Conservation (phyloP, 2,329 filamentous ascomycete species). For the Ceratocystiopsis sp. region DNA sequence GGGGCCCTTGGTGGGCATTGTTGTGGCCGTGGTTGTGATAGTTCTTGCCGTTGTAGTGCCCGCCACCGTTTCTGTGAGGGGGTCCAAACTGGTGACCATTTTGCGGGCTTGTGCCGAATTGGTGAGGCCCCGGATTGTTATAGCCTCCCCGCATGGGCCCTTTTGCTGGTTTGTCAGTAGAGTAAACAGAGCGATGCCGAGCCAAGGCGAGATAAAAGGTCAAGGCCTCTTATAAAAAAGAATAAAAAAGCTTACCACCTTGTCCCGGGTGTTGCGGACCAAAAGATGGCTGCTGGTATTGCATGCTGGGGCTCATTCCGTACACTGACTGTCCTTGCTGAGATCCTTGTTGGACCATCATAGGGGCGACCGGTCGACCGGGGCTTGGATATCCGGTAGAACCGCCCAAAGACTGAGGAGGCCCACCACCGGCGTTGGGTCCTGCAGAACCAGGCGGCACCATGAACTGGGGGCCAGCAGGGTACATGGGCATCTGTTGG, state of each 20-base stretch:
- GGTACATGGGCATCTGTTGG: slow-evolving; percentile 73
- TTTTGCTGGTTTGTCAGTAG: slow-evolving; percentile 15
- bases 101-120: slow-evolving; percentile 49
- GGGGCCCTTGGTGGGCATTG: slow-evolving; percentile 4
- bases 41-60: slow-evolving; percentile 31
- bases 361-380: slow-evolving; percentile 52
- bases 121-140: slow-evolving; percentile 39
- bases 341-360: slow-evolving; percentile 91
- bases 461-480: slow-evolving; percentile 50
- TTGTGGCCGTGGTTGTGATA: slow-evolving; percentile 24
- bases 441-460: slow-evolving; percentile 25
- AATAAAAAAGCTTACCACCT: slow-evolving; percentile 45
- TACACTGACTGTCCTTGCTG: slow-evolving; percentile 73
- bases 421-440: slow-evolving; percentile 1
- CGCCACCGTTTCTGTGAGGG: slow-evolving; percentile 41
- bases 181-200: too few relatives aligned
- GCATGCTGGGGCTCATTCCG: slow-evolving; percentile 59
- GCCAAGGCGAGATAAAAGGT: too few relatives aligned
- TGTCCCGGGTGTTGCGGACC: slow-evolving; percentile 46
- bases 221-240: background rate
- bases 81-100: slow-evolving; percentile 45
- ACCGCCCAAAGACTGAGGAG: slow-evolving; percentile 43
- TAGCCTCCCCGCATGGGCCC: slow-evolving; percentile 43
- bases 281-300: slow-evolving; percentile 60
- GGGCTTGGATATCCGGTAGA: slow-evolving; percentile 78